Conservation (phyloP, 2,329 filamentous ascomycete species). For the Pestalotiopsis sp. region DNA sequence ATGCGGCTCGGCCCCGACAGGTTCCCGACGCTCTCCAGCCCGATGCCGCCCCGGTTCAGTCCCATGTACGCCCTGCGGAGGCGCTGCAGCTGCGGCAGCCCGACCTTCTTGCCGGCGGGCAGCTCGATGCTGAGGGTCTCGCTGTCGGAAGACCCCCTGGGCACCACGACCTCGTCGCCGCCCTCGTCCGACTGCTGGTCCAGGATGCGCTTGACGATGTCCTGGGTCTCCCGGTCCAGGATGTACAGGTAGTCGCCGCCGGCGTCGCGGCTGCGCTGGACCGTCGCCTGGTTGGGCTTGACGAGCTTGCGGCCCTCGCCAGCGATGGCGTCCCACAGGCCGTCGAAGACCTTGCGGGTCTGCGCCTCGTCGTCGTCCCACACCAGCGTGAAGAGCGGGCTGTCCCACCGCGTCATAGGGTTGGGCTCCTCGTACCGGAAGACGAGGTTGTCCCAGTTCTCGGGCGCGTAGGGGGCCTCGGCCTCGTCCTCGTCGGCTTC, state of each 20-base stretch:
- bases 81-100: slow-evolving; percentile 75
- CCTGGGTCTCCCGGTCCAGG: slow-evolving; percentile 77
- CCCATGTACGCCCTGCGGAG: slow-evolving; percentile 76
- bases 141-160: slow-evolving; percentile 31
- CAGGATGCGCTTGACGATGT: slow-evolving; percentile 70
- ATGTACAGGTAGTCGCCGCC: slow-evolving; percentile 77
- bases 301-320: slow-evolving; percentile 65
- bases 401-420: slow-evolving; percentile 82
- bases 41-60: slow-evolving; percentile 72
- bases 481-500: slow-evolving; percentile 29
- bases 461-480: slow-evolving; percentile 52
- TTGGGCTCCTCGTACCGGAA: slow-evolving; percentile 88
- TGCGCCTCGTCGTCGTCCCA: slow-evolving; percentile 73
- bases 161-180: slow-evolving; percentile 57
- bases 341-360: slow-evolving; percentile 55
- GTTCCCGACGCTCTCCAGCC: slow-evolving; percentile 55
- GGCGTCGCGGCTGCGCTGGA: slow-evolving; percentile 63
- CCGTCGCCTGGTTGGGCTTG: slow-evolving; percentile 74
- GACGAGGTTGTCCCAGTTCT: slow-evolving; percentile 76
- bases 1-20: slow-evolving; percentile 53
- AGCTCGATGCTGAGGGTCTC: slow-evolving; percentile 64
- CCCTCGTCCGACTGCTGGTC: slow-evolving; percentile 70
- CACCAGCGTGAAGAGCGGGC: slow-evolving; percentile 76
- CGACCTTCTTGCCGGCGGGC: slow-evolving; percentile 63
- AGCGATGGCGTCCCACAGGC: slow-evolving; percentile 75